phyloP scores from a whole-genome alignment of 2,329 filamentous ascomycete species.

The Monosporascus cannonballus region DNA sequence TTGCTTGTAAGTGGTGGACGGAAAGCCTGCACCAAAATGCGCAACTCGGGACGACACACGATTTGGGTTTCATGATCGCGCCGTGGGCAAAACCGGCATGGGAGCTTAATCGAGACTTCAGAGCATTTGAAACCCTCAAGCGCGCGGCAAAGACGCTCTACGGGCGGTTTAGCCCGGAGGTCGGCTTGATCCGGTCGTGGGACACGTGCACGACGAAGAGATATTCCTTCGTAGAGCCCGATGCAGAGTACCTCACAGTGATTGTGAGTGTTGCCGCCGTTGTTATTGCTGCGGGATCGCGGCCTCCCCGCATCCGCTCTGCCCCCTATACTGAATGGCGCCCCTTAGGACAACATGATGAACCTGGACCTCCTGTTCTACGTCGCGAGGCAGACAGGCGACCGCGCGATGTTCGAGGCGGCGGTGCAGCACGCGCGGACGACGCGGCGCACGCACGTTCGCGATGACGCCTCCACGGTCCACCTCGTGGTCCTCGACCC shows the following conservation, averaged over 20 bases:
- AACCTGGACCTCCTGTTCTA: slow-evolving; percentile 38
- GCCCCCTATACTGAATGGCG: neutral
- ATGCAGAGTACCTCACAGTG: slow-evolving; percentile 32
- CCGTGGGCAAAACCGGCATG: slow-evolving; percentile 32
- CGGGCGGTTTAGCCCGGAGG: slow-evolving; percentile 27
- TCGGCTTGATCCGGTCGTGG: slow-evolving; percentile 35
- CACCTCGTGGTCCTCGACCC: slow-evolving; percentile 43
- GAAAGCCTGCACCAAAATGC: slow-evolving; percentile 30
- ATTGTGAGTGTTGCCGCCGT: slow-evolving; percentile 25
- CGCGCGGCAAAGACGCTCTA: slow-evolving; percentile 30
- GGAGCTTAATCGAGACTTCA: slow-evolving; percentile 31
- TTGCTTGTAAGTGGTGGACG: slow-evolving; percentile 37
- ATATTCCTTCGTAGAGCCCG: slow-evolving; percentile 30
- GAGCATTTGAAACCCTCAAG: slow-evolving; percentile 28
- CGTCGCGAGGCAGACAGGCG: slow-evolving; percentile 27
- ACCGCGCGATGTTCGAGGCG: slow-evolving; percentile 24
- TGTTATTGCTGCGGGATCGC: no score
- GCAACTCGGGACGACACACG: slow-evolving; percentile 29
- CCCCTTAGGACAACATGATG: slow-evolving; percentile 31
- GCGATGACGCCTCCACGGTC: slow-evolving; percentile 28
- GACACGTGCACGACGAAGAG: slow-evolving; percentile 34
- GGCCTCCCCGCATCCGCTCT: no score
- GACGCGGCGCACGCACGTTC: slow-evolving; percentile 33
- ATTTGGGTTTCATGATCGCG: slow-evolving; percentile 38
- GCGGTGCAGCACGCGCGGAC: slow-evolving; percentile 34